phyloP scores from a whole-genome alignment of 2,329 filamentous ascomycete genomes.

The Aspergillus versicolor region DNA sequence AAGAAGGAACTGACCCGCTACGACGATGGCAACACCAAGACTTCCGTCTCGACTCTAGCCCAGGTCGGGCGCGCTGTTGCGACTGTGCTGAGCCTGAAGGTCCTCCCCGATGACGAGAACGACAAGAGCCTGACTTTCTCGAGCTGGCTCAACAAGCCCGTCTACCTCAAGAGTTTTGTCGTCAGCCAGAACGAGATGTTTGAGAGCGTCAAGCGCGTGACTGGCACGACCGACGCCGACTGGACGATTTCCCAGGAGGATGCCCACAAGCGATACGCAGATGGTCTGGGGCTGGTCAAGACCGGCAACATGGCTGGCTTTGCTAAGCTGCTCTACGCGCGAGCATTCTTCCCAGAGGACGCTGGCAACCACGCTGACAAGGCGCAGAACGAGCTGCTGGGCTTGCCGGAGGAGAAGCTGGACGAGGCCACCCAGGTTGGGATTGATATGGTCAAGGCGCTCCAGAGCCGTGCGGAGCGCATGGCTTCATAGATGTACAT shows the following conservation, averaged over 20 bases:
- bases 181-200: slow-evolving; percentile 66
- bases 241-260: slow-evolving; percentile 58
- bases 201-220: slow-evolving; percentile 58
- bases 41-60: slow-evolving; percentile 59
- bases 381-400: slow-evolving; percentile 55
- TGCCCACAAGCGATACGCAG: slow-evolving; percentile 48
- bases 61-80: slow-evolving; percentile 58
- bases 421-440: slow-evolving; percentile 56
- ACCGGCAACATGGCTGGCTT: slow-evolving; percentile 48
- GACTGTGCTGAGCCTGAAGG: slow-evolving; percentile 47
- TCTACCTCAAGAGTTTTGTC: slow-evolving; percentile 58
- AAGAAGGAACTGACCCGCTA: slow-evolving; percentile 47
- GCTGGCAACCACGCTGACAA: slow-evolving; percentile 45
- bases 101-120: slow-evolving; percentile 40
- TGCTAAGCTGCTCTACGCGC: slow-evolving; percentile 54
- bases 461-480: slow-evolving; percentile 26
- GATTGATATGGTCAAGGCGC: slow-evolving; percentile 45
- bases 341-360: slow-evolving; percentile 51
- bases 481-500: slow-evolving; percentile 23
- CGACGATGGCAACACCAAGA: slow-evolving; percentile 57
- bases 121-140: slow-evolving; percentile 41
- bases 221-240: slow-evolving; percentile 57
- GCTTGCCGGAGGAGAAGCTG: slow-evolving; percentile 58
- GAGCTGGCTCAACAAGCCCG: slow-evolving; percentile 48
- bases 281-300: slow-evolving; percentile 48